Conservation (phyloP, 2,329 filamentous ascomycete genomes). For the Chrysoporthe puriensis region DNA sequence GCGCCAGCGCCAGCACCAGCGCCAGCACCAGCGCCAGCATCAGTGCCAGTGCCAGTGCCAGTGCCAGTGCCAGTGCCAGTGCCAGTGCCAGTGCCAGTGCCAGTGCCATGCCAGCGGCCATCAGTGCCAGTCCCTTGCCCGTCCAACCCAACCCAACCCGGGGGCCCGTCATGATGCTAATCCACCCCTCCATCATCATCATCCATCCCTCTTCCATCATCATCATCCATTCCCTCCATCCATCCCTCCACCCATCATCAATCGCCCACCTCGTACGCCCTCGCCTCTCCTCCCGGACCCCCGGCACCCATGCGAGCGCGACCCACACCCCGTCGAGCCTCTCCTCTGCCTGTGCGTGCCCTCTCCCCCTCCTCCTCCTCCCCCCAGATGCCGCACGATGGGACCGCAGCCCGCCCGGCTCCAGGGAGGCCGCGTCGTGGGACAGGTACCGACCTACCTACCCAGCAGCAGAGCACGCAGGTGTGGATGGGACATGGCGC, state of each 20-base stretch:
- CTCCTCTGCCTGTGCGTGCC: neutral
- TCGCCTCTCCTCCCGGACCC: conserved; percentile 1
- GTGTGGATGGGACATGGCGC: neutral
- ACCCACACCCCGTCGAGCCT: neutral
- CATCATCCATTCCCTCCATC: neutral
- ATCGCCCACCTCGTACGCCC: conserved; percentile 2
- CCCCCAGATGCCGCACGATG: neutral
- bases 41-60: too few relatives aligned
- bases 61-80: too few relatives aligned
- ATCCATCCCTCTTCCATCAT: neutral
- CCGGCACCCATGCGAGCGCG: neutral
- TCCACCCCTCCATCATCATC: neutral
- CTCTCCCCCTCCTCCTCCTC: neutral
- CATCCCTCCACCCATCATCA: neutral
- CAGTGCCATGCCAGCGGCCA: too few relatives aligned
- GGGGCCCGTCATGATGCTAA: neutral
- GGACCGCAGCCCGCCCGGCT: neutral
- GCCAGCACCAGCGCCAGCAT: too few relatives aligned
- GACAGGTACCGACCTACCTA: too few relatives aligned
- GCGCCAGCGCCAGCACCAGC: too few relatives aligned
- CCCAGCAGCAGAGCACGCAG: neutral
- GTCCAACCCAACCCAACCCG: neutral
- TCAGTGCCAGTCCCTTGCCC: too few relatives aligned
- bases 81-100: too few relatives aligned
- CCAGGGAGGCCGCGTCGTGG: too few relatives aligned